Evolutionary conservation across 1,284 basidiomycete species (phyloP), one percentile per base, ranked within the genome.

Genomic region (Ceratobasidium sp.): DNA sequence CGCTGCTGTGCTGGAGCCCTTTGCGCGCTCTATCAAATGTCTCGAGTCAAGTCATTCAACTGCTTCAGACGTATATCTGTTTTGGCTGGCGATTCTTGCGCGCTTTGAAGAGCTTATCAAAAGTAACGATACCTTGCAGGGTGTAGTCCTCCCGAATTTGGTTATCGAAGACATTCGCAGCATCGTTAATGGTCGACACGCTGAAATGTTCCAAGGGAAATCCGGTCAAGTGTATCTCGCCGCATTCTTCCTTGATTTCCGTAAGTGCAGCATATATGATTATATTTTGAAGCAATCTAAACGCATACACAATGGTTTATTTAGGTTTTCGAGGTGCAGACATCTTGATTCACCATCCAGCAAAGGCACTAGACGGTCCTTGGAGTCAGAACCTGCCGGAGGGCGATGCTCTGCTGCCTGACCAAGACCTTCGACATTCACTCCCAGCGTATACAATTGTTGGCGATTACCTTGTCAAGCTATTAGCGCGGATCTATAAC

Each of bases 31-130:
- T 0, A 65, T 74, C 6, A 76, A 73, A 36, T 76, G 75, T 27
- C 73, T 76, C 1, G 75, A 76, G 33, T 76, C 72, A 22, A 74
- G 56, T 17, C 63, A 60, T 19, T 65, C 75, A 8, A 67, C 63
- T 1, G 72, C 48, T 7, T 73, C 72, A 7, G 62, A 74, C 45
- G 75, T 76, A 6, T 76, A 76, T 47, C 51, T 76, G 19, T 76
- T 76, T 33, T 76, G 75, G 75, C 44, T 76, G 1, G 75, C 73
- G 5, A 64, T 74, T 15, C 24, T 74, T 0, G 60, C 75, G 11
- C 53, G 50, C 3, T 69, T 62, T 27, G 33, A 36, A 15, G 73
- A 66, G 5, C 15, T 76, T 6, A 67, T 74, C 48, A 44, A 60
- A 1, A 60, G 60, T 17, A 75, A 73, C 33, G 33, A 33, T 0